Evolutionary conservation across 345 rosid genomes (phyloP).

Genomic region (Salix dunnii): DNA sequence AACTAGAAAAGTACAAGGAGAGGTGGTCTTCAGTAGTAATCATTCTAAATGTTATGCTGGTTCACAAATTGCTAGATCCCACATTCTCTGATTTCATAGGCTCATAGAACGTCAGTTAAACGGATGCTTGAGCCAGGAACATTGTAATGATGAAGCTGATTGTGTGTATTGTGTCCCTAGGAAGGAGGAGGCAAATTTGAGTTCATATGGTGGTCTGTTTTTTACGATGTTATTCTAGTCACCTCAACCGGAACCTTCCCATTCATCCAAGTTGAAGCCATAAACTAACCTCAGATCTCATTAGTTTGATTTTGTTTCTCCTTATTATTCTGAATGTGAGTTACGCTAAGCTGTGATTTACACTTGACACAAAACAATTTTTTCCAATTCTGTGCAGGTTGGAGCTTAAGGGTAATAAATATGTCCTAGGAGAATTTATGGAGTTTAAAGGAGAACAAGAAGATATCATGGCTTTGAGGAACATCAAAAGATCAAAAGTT

Average conservation of each 20-base stretch:
- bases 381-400: conserved; percentile 40
- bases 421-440: conserved; percentile 73
- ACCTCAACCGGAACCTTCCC: background rate
- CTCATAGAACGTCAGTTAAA: background rate
- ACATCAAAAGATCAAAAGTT: conserved; percentile 77
- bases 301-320: background rate
- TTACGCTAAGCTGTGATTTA: background rate
- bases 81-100: background rate
- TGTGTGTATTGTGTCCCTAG: background rate
- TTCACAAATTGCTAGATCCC: background rate
- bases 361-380: background rate
- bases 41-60: background rate
- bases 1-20: background rate
- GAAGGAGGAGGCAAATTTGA: background rate
- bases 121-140: background rate
- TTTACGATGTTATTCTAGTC: background rate
- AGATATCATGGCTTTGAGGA: conserved; percentile 52
- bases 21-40: background rate
- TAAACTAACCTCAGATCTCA: background rate
- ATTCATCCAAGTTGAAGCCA: background rate
- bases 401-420: conserved; percentile 77
- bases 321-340: background rate
- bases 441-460: conserved; percentile 87
- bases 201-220: background rate
- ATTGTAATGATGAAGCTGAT: background rate